phyloP scores from a whole-genome alignment of 148 eudicot species.

The Persicaria maculosa region DNA sequence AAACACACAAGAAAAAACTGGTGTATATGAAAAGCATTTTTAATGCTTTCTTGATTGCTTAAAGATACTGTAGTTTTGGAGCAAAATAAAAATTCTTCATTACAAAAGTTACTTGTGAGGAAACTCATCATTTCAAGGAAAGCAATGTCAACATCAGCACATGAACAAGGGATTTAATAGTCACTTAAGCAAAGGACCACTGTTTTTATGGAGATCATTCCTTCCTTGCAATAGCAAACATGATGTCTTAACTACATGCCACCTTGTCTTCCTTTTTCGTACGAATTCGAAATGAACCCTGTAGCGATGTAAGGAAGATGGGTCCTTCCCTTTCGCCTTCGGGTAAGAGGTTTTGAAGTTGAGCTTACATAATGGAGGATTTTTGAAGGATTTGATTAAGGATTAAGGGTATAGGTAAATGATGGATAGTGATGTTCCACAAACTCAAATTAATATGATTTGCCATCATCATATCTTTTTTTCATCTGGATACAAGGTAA shows the following conservation, averaged over 20 bases:
- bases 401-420: constrained; percentile 8
- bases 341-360: neutral
- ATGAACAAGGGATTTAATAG: constrained; percentile 1
- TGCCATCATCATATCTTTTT: neutral
- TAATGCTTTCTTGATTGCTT: neutral
- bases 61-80: neutral
- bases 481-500: too few relatives aligned
- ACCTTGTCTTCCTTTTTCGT: neutral
- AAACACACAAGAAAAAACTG: neutral
- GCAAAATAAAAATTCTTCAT: neutral
- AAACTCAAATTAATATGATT: neutral
- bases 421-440: neutral
- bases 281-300: too few relatives aligned
- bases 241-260: neutral
- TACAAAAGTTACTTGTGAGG: constrained; percentile 2
- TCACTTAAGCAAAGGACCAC: neutral
- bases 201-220: constrained; percentile 5
- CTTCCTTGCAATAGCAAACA: constrained; percentile 10
- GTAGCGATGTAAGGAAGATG: neutral
- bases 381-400: neutral
- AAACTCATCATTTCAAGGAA: constrained; percentile 1
- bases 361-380: neutral
- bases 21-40: too few relatives aligned
- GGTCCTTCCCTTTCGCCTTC: neutral
- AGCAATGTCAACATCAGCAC: constrained; percentile 12